Percentiles rank a stretch among this genome's conserved stretches.
Conservation (phyloP, 306 rosid species). For the Prunus fruticosa region DNA sequence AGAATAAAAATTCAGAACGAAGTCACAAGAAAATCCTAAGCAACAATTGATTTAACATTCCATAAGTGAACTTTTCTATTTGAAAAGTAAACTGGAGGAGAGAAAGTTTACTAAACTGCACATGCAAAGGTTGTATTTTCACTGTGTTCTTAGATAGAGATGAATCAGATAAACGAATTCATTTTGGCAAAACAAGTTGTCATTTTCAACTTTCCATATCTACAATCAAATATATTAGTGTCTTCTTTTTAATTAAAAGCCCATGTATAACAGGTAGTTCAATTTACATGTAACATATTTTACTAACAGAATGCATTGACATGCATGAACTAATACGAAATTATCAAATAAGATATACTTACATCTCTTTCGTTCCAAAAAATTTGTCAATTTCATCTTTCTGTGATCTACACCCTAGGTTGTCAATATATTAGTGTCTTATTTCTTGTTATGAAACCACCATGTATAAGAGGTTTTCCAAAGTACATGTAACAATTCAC, state of each 20-base stretch:
- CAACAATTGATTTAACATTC: neutral
- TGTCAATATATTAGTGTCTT: neutral
- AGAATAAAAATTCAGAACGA: neutral
- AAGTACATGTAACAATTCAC: neutral
- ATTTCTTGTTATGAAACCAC: neutral
- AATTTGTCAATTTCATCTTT: slow-evolving; percentile 50
- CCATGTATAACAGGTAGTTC: neutral
- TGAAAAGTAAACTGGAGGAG: neutral
- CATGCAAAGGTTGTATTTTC: neutral
- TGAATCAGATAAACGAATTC: neutral
- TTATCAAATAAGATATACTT: slow-evolving; percentile 34
- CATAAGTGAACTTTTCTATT: neutral
- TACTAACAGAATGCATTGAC: neutral
- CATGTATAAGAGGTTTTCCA: slow-evolving; percentile 6
- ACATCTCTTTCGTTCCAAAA: slow-evolving; percentile 83
- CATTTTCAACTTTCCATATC: slow-evolving; percentile 20
- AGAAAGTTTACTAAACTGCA: neutral
- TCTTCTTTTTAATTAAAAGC: neutral
- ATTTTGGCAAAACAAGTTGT: slow-evolving; percentile 37
- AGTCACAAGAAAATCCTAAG: neutral
- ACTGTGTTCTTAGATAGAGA: neutral
- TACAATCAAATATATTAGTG: neutral
- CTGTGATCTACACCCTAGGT: neutral
- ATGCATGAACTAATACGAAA: neutral
- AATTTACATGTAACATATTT: neutral